These are phyloP conservation scores for Rhynchosporium graminicola DNA, from an alignment of 2,329 filamentous ascomycete genomes.

Conservation along the genomic window DNA sequence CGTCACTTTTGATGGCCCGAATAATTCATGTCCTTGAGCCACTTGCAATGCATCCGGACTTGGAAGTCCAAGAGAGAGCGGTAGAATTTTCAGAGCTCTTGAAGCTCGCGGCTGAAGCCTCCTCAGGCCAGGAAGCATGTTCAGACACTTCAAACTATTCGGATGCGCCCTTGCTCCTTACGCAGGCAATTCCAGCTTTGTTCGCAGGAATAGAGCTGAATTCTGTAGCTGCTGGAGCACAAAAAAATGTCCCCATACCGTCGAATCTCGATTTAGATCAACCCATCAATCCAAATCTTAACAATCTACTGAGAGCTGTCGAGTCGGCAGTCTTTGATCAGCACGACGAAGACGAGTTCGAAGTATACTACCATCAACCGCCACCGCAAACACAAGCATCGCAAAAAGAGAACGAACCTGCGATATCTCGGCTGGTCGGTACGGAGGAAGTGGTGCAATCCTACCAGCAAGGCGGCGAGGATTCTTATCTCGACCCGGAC, in stretches of 20 bases:
- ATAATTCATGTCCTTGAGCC: conserved; percentile 81
- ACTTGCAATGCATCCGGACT: conserved; percentile 75
- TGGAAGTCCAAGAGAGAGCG: conserved; percentile 93
- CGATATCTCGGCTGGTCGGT: conserved; percentile 52
- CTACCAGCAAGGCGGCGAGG: conserved; percentile 61
- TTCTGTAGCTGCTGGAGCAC: conserved; percentile 80
- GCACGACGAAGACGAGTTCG: conserved; percentile 66
- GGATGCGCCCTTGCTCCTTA: conserved; percentile 80
- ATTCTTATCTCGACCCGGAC: conserved; percentile 70
- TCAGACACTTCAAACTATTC: conserved; percentile 52
- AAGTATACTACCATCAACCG: conserved; percentile 63
- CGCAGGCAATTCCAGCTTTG: conserved; percentile 84
- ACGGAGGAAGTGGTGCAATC: conserved; percentile 51
- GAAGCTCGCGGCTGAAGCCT: conserved; percentile 82
- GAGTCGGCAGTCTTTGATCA: conserved; percentile 51
- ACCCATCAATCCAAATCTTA: conserved; percentile 76
- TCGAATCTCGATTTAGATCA: conserved; percentile 75
- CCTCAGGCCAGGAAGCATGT: conserved; percentile 62
- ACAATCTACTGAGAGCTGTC: conserved; percentile 60
- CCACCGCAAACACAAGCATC: conserved; percentile 48
- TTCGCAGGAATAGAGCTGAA: conserved; percentile 89
- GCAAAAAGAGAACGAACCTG: conserved; percentile 54
- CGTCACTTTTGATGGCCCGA: conserved; percentile 76
- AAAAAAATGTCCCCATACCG: conserved; percentile 82
- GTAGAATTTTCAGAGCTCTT: conserved; percentile 92